Base-by-base conservation (phyloP, 176 grass and related monocot species). In the Chrysopogon serrulatus region DNA sequence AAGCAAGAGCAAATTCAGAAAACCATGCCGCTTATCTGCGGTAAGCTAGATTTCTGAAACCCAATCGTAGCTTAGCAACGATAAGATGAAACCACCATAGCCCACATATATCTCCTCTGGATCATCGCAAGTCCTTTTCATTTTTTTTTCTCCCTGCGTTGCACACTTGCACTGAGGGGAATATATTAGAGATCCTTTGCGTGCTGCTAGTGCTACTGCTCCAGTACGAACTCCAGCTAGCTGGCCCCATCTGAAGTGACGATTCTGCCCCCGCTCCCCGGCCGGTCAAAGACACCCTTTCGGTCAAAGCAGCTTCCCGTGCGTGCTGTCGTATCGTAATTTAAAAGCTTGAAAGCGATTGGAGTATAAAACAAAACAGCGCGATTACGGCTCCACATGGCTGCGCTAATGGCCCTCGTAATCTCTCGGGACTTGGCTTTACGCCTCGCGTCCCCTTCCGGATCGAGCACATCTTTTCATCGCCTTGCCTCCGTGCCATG, bases 351-450 rank as follows among this genome's bases (percentile, higher is more conserved):
- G 67, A 88, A 83, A 88, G 80, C 54, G 57, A 79, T 67, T 21
- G 39, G 72, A 77, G 86, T 62, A 68, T 44, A 10, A 82, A 48
- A 65, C 5, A 68, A 70, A 40, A 9, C 2, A 10, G n/a, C 64
- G 47, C 17, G 51, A 69, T 54, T 63, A 33, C 80, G 73, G 44
- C 42, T 71, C 34, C 68, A 68, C 70, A 85, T 89, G 77, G 87
- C 63, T 14, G 3, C n/a, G 33, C 57, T 79, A 49, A 80, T 41
- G 68, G 15, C 67, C 45, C 82, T 78, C 60, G 65, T 71, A 65
- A 86, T 86, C 88, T 90, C 78, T 86, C 15, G 87, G 77, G 82
- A 60, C 76, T 76, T 48, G 78, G 71, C 87, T 81, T 76, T 64
- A 63, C 48, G 82, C 69, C 69, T 69, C 31, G 49, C 40, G 39